These are phyloP conservation scores for Phaeosphaeria sp. DNA, from an alignment of 2,329 filamentous ascomycete species.

Conservation along the genomic window DNA sequence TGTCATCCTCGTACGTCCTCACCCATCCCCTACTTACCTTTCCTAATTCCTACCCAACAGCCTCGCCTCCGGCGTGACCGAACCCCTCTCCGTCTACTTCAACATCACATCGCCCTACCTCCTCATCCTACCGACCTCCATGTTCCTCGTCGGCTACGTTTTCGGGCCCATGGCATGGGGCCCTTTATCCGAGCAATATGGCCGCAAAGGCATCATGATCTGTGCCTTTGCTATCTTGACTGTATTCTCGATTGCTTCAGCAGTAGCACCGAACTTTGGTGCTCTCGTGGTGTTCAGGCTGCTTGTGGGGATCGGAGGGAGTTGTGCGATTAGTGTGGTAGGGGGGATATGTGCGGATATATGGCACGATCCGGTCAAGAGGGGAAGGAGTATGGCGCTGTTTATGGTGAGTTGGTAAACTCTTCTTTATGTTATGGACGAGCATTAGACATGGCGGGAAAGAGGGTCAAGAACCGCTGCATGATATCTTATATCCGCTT, in stretches of 20 bases:
- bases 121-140: slow-evolving; percentile 58
- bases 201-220: slow-evolving; percentile 57
- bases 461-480: no score
- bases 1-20: slow-evolving; percentile 60
- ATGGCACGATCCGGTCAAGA: slow-evolving; percentile 60
- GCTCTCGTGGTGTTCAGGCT: slow-evolving; percentile 54
- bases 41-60: slow-evolving; percentile 13
- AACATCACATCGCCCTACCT: slow-evolving; percentile 55
- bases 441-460: no score
- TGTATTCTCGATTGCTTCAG: slow-evolving; percentile 54
- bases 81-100: slow-evolving; percentile 65
- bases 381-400: slow-evolving; percentile 39
- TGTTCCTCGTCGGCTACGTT: slow-evolving; percentile 59
- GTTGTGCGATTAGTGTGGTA: slow-evolving; percentile 65
- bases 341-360: slow-evolving; percentile 70
- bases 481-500: no score
- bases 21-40: no score
- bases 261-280: slow-evolving; percentile 53
- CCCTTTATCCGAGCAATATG: slow-evolving; percentile 54
- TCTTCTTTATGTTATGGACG: no score
- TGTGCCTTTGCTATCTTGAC: slow-evolving; percentile 57
- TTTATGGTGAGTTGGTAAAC: slow-evolving; percentile 42
- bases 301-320: slow-evolving; percentile 53
- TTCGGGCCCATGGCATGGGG: slow-evolving; percentile 54
- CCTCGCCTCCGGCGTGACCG: slow-evolving; percentile 68